These are phyloP conservation scores for Earliella scabrosa DNA, from an alignment of 1,284 basidiomycete species.

Conservation along the genomic window DNA sequence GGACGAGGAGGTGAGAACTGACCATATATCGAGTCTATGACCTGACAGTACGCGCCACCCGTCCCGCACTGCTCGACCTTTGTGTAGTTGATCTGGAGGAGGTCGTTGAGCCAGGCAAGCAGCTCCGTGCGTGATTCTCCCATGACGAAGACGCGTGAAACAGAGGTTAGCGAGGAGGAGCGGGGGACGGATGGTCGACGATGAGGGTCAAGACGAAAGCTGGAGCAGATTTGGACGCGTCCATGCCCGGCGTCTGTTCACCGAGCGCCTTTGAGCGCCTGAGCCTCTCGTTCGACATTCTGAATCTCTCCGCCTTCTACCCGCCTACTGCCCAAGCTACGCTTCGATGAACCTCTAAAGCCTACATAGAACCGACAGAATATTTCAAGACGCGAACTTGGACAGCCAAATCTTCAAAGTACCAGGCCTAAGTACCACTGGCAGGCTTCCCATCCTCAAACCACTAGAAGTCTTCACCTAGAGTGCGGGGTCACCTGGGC, in stretches of 20 bases:
- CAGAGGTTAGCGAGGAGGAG: neutral
- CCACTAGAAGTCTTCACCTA: too few relatives aligned
- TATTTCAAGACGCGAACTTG: too few relatives aligned
- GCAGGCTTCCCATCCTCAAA: too few relatives aligned
- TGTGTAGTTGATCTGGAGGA: slow-evolving; percentile 89
- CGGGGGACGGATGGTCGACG: slow-evolving; percentile 28
- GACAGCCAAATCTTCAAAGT: too few relatives aligned
- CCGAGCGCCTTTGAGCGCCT: neutral
- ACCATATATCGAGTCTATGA: slow-evolving; percentile 95
- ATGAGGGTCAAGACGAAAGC: slow-evolving; percentile 27
- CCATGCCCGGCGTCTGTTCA: slow-evolving; percentile 4
- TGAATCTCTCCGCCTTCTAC: neutral
- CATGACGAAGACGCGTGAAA: slow-evolving; percentile 35
- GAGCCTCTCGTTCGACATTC: too few relatives aligned
- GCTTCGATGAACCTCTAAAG: too few relatives aligned
- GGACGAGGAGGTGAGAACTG: slow-evolving; percentile 27
- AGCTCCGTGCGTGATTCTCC: slow-evolving; percentile 84
- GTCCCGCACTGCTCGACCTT: slow-evolving; percentile 96
- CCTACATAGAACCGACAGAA: too few relatives aligned
- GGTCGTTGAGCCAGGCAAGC: slow-evolving; percentile 92
- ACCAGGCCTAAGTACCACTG: too few relatives aligned
- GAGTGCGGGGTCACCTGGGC: too few relatives aligned
- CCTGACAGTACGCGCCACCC: slow-evolving; percentile 89
- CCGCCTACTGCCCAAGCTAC: too few relatives aligned
- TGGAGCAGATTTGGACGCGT: slow-evolving; percentile 17